Evolutionary conservation across 2,329 filamentous ascomycete species (phyloP).

Genomic region (Epichloe sylvatica): DNA sequence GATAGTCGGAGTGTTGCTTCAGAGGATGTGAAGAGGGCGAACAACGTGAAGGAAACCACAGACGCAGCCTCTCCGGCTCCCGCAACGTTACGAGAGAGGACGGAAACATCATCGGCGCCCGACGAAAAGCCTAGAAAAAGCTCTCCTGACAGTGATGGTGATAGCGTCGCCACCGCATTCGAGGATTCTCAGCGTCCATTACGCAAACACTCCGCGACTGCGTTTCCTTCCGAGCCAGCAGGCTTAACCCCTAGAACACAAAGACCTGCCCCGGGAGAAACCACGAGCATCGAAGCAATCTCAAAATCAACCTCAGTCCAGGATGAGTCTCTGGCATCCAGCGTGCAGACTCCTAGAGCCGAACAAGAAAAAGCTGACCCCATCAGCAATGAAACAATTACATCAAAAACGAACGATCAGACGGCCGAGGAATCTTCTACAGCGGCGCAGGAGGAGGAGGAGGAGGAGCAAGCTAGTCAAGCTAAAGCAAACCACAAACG

Average conservation of each 20-base stretch:
- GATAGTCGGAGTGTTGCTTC: background rate
- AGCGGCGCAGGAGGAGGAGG: background rate
- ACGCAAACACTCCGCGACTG: background rate
- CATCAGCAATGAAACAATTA: background rate
- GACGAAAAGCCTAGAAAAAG: background rate
- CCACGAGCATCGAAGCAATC: background rate
- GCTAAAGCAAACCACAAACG: constrained; percentile 18
- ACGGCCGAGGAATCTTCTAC: background rate
- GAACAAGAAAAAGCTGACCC: background rate
- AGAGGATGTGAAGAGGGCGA: background rate
- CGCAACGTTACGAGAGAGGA: background rate
- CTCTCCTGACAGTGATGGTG: constrained; percentile 11
- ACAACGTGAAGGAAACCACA: background rate
- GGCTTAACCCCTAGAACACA: constrained; percentile 1
- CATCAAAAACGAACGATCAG: background rate
- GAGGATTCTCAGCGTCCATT: constrained; percentile 21
- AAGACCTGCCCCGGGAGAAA: background rate
- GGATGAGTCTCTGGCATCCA: background rate
- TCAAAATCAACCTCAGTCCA: background rate
- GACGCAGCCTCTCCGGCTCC: background rate
- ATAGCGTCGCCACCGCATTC: constrained; percentile 25
- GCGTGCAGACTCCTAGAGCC: background rate
- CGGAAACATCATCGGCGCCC: background rate
- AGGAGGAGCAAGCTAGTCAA: constrained; percentile 1
- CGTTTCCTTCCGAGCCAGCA: background rate